A percentile compares a stretch with the other conserved stretches of the same genome.
phyloP scores from a whole-genome alignment of 2,329 filamentous ascomycete species.

The Aschersonia sp. region DNA sequence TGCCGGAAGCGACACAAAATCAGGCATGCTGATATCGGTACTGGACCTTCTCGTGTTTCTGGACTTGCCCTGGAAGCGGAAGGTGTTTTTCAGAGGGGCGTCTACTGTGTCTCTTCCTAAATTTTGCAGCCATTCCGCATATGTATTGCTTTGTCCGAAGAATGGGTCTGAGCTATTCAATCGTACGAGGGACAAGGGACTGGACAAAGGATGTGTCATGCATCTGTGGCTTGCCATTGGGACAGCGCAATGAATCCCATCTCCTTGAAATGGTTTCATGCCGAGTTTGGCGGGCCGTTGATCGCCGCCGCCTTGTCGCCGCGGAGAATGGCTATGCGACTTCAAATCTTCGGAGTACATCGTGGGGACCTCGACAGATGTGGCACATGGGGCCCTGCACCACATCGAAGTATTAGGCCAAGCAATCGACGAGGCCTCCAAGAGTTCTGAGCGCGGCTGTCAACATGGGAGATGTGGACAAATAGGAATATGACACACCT shows the following conservation, averaged over 20 bases:
- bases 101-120: slow-evolving; percentile 7
- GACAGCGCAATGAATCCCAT: background rate
- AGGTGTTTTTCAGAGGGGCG: slow-evolving; percentile 3
- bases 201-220: slow-evolving; percentile 5
- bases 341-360: slow-evolving; percentile 32
- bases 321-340: slow-evolving; percentile 50
- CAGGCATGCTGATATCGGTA: slow-evolving; percentile 27
- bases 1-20: slow-evolving; percentile 16
- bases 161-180: slow-evolving; percentile 6
- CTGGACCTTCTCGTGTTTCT: slow-evolving; percentile 11
- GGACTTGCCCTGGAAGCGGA: slow-evolving; percentile 5
- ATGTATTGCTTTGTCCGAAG: slow-evolving; percentile 10
- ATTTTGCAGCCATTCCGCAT: slow-evolving; percentile 14
- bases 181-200: background rate
- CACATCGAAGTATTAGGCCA: slow-evolving; percentile 68
- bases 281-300: background rate
- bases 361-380: slow-evolving; percentile 24
- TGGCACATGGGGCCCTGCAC: slow-evolving; percentile 31
- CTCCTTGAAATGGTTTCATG: background rate
- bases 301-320: slow-evolving; percentile 14
- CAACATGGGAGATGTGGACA: background rate
- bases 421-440: slow-evolving; percentile 60
- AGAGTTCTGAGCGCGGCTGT: slow-evolving; percentile 34
- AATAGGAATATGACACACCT: slow-evolving; percentile 30
- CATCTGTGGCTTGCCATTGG: slow-evolving; percentile 1